Base-by-base conservation (phyloP, 2,329 filamentous ascomycete species). In the Pestalotiopsis sp. region DNA sequence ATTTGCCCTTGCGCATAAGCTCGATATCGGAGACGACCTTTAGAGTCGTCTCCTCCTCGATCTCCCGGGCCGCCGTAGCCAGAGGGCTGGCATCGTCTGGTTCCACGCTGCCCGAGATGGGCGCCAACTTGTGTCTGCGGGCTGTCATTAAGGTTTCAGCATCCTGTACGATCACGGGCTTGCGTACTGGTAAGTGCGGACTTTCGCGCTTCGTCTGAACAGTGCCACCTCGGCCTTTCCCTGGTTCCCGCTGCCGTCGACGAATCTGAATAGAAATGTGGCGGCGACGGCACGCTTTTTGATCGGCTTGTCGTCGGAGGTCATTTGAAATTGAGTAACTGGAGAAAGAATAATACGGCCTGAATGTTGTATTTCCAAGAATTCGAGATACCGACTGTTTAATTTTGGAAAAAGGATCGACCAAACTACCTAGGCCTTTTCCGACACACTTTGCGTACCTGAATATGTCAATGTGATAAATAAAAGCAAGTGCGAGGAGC, bases 101-200 rank as follows among this genome's bases (percentile, higher is more conserved):
- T 3, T 91, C 86, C 64, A 92, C 86, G 67, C 83, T 86, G 49
- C 90, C 90, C 0, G 89, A 89, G 20, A 92, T 86, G 1, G 90
- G 87, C 0, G 88, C 89, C 64, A 89, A 84, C 74, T 86, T 88
- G 74, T 85, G 84, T 73, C 85, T 86, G 69, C 27, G 41, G 49
- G 57, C 23, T 23, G 27, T 27, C 14, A 38, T 20, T 6, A n/a
- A 27, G 6, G 38, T 13, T 20, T 38, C 11, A 39, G n/a, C 12
- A 62, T 39, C 59, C 6, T 36, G 59, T 14, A 17, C 12, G 14
- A 58, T 9, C 17, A 5, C 13, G 17, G 11, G 64, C 14, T 25
- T 27, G 6, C 84, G 71, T 78, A 91, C 88, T 79, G 84, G 72
- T 92, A 92, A 0, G 88, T 89, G 4, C 79, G 81, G 17, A 91